These are phyloP conservation scores for Dendrobium officinale DNA, from an alignment of 106 monocot species.

Conservation along the genomic window DNA sequence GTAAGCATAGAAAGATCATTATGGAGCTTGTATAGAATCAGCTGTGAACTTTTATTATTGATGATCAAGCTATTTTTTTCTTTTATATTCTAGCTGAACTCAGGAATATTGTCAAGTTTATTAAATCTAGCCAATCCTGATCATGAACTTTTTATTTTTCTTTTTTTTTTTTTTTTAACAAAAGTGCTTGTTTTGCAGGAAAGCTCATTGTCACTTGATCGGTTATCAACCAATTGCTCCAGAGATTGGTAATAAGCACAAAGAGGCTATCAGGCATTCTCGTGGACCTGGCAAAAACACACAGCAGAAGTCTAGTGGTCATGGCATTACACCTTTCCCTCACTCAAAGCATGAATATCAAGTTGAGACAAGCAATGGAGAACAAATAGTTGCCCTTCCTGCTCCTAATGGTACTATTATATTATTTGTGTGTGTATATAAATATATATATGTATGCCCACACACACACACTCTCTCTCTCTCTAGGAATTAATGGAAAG, in stretches of 20 bases:
- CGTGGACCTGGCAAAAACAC: not conserved
- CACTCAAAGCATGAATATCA: not conserved
- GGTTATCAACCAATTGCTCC: slow-evolving; percentile 38
- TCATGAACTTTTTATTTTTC: not conserved
- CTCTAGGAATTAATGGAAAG: too few species aligned
- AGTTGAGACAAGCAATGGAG: not conserved
- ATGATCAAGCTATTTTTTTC: not conserved
- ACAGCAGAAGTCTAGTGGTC: slow-evolving; percentile 9
- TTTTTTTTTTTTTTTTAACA: not conserved
- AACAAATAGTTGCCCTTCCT: slow-evolving; percentile 5
- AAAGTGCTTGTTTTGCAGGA: slow-evolving; percentile 27
- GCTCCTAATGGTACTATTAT: slow-evolving; percentile 7
- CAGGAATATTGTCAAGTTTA: not conserved
- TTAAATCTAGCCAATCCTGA: not conserved
- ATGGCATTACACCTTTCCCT: not conserved
- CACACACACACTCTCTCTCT: too few species aligned
- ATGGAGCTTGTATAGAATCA: not conserved
- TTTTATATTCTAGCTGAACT: not conserved
- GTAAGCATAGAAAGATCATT: not conserved
- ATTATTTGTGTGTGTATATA: not conserved
- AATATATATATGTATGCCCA: not conserved
- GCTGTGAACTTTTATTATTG: not conserved
- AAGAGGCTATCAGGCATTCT: slow-evolving; percentile 11
- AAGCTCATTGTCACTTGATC: slow-evolving; percentile 44
- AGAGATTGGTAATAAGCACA: slow-evolving; percentile 14